A percentile compares a stretch with the other conserved stretches of the same genome.
Evolutionary conservation across 1,284 basidiomycete species (phyloP).

Genomic region (Pisolithus thermaeus): DNA sequence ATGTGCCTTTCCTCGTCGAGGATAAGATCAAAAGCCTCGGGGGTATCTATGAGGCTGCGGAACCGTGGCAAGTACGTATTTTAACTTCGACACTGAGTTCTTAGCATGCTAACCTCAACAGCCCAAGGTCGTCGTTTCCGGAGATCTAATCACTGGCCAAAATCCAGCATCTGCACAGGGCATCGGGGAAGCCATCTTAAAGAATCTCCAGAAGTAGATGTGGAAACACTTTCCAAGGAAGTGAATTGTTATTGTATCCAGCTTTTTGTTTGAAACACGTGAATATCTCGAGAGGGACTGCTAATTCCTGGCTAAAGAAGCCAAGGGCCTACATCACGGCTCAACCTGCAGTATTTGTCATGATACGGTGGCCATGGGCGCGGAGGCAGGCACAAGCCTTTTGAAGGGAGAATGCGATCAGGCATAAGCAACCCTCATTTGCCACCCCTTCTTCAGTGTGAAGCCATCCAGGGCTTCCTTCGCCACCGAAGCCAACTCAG

Average conservation of each 20-base stretch:
- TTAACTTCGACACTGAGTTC: background rate
- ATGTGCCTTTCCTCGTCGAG: constrained; percentile 69
- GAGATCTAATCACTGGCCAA: constrained; percentile 55
- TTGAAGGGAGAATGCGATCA: constrained; percentile 30
- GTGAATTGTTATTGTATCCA: too few relatives aligned
- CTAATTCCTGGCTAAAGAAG: too few relatives aligned
- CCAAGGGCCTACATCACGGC: too few relatives aligned
- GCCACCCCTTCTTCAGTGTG: constrained; percentile 74
- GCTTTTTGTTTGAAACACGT: too few relatives aligned
- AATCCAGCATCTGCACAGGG: constrained; percentile 46
- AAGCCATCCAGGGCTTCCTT: constrained; percentile 77
- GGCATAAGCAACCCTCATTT: constrained; percentile 72
- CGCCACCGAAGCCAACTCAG: constrained; percentile 67
- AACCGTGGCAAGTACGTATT: constrained; percentile 50
- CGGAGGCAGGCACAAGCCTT: constrained; percentile 3
- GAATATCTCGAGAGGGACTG: too few relatives aligned
- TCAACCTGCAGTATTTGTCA: background rate
- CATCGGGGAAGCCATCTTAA: constrained; percentile 35
- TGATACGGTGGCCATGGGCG: background rate
- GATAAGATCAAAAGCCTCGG: constrained; percentile 56
- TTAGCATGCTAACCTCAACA: constrained; percentile 12
- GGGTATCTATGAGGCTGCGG: constrained; percentile 51
- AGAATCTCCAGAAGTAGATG: constrained; percentile 12
- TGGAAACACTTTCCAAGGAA: background rate
- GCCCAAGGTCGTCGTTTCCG: constrained; percentile 39